These are phyloP conservation scores for Chlorella sp. DNA, from an alignment of 139 green algal genomes.

Conservation along the genomic window DNA sequence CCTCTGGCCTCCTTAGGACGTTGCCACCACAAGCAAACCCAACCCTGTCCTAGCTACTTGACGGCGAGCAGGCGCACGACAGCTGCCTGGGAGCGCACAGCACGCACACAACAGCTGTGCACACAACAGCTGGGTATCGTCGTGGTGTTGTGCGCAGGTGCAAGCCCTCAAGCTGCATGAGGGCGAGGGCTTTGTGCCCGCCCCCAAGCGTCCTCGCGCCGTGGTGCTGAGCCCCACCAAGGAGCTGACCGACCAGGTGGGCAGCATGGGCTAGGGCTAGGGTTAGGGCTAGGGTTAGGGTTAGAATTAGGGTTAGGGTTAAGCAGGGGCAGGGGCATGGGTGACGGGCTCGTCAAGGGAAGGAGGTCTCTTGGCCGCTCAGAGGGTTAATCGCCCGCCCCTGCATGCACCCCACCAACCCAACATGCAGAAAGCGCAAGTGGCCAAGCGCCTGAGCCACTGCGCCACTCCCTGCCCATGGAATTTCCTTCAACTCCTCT, in stretches of 20 bases:
- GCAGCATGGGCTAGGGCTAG: too few species aligned
- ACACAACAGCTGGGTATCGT: too few species aligned
- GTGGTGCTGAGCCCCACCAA: slow-evolving; percentile 83
- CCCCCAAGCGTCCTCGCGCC: slow-evolving; percentile 64
- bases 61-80: not conserved
- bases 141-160: slow-evolving; percentile 33
- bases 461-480: slow-evolving; percentile 75
- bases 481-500: not conserved
- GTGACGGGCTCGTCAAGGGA: not conserved
- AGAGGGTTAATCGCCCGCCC: not conserved
- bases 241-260: slow-evolving; percentile 86
- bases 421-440: slow-evolving; percentile 59
- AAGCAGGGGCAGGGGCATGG: not conserved
- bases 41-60: not conserved
- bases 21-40: not conserved
- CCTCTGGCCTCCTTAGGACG: not conserved
- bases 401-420: too few species aligned
- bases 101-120: too few species aligned
- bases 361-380: not conserved
- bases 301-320: not conserved
- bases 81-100: not conserved
- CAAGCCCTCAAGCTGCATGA: slow-evolving; percentile 66
- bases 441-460: slow-evolving; percentile 83
- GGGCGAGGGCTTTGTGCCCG: slow-evolving; percentile 29
- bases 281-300: too few species aligned